Evolutionary conservation across 169 alveolate species (phyloP).

Genomic region (Fabrea salina): DNA sequence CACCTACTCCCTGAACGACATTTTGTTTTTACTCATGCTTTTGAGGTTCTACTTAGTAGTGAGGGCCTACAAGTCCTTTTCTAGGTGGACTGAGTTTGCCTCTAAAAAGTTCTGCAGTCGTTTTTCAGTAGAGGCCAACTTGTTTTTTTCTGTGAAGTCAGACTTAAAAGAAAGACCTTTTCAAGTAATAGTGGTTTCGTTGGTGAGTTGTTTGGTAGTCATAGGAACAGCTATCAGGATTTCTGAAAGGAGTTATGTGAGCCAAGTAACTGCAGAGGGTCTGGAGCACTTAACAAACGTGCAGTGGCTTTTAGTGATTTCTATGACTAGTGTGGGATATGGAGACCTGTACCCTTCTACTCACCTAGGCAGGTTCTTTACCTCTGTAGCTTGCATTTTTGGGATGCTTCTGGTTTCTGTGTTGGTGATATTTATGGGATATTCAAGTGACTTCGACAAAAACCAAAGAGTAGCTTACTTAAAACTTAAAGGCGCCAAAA

Average conservation of each 20-base stretch:
- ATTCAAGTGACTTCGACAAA: conserved; percentile 15
- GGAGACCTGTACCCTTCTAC: conserved; percentile 64
- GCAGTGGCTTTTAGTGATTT: conserved; percentile 55
- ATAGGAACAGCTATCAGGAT: conserved; percentile 44
- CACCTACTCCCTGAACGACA: conserved; percentile 42
- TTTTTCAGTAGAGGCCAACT: conserved; percentile 25
- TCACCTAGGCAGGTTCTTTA: conserved; percentile 53
- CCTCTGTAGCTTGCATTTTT: conserved; percentile 41
- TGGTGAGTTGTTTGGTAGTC: conserved; percentile 25
- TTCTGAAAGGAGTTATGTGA: conserved; percentile 37
- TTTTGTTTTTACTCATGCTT: conserved; percentile 31
- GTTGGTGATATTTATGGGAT: conserved; percentile 42
- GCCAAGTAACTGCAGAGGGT: conserved; percentile 16
- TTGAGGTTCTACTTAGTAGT: conserved; percentile 42
- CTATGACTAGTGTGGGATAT: conserved; percentile 74
- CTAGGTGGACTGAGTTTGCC: conserved; percentile 48
- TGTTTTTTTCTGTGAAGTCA: conserved; percentile 49
- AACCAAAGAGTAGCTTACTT: conserved; percentile 8
- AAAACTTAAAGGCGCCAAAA: background rate
- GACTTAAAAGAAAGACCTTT: conserved; percentile 62
- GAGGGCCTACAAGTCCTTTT: conserved; percentile 47
- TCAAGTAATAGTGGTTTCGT: conserved; percentile 26
- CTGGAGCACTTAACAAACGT: conserved; percentile 46
- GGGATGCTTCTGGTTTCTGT: conserved; percentile 54
- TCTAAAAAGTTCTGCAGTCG: conserved; percentile 35